A percentile compares a stretch with the other conserved stretches of the same genome.
phyloP scores from a whole-genome alignment of 176 grass and related monocot species.

The Luzula sylvatica region DNA sequence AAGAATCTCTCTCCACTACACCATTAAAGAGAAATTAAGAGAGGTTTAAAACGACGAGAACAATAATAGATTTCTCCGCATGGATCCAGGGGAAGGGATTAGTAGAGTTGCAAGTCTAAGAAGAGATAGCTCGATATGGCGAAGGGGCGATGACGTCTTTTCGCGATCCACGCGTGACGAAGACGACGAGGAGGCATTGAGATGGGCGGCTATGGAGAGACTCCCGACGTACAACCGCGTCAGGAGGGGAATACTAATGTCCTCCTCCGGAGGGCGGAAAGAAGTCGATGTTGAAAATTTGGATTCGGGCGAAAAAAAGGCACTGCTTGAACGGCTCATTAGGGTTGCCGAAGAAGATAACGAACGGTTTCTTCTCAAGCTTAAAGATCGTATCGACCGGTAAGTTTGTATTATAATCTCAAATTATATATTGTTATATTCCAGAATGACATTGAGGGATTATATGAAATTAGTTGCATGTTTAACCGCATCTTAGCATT shows the following conservation, averaged over 20 bases:
- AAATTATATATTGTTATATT: no score
- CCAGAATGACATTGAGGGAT: no score
- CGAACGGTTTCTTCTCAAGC: constrained; percentile 78
- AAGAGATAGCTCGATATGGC: constrained; percentile 37
- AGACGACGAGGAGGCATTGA: constrained; percentile 83
- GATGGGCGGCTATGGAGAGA: constrained; percentile 82
- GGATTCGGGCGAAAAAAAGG: constrained; percentile 25
- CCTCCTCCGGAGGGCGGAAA: constrained; percentile 18
- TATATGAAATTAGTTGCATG: no score
- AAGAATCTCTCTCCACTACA: no score
- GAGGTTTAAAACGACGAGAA: not conserved
- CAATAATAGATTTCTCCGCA: no score
- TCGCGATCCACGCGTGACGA: constrained; percentile 63
- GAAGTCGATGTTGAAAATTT: constrained; percentile 59
- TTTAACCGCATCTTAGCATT: no score
- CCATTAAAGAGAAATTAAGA: no score
- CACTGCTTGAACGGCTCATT: constrained; percentile 56
- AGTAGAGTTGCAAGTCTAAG: constrained; percentile 40
- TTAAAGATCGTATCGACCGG: constrained; percentile 42
- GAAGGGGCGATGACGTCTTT: constrained; percentile 49
- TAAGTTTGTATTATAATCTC: not conserved
- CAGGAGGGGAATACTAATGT: constrained; percentile 46
- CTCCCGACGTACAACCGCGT: constrained; percentile 73
- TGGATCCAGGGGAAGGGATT: constrained; percentile 21
- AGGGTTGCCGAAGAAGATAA: constrained; percentile 79